Percentiles rank a stretch among this genome's conserved stretches.
Conservation (phyloP, 2,329 filamentous ascomycete genomes). For the Stemphylium vesicarium region DNA sequence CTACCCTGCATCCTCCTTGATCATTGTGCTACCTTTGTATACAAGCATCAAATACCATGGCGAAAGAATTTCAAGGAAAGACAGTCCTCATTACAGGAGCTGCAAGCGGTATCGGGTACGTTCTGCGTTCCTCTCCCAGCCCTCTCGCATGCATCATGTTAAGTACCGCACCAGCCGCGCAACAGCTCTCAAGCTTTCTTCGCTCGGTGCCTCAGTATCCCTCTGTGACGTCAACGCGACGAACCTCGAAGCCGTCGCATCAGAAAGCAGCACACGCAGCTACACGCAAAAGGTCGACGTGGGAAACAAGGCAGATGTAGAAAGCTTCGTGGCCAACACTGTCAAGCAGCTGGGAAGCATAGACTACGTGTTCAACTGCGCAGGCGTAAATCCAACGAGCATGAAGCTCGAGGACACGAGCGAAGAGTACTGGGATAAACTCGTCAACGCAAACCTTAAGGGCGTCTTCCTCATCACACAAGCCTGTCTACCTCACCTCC, state of each 20-base stretch:
- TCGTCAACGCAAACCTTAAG: conserved; percentile 55
- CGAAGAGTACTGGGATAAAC: conserved; percentile 57
- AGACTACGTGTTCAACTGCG: conserved; percentile 55
- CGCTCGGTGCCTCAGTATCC: conserved; percentile 50
- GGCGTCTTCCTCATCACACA: conserved; percentile 56
- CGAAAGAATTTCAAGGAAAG: conserved; percentile 39
- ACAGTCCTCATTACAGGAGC: conserved; percentile 41
- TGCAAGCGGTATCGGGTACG: conserved; percentile 55
- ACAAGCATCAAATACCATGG: conserved; percentile 19
- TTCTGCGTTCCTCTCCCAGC: not conserved
- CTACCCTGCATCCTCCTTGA: not conserved
- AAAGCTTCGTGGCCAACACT: conserved; percentile 49
- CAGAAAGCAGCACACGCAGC: conserved; percentile 34
- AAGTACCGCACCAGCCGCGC: conserved; percentile 42
- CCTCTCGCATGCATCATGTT: not conserved
- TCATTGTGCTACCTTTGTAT: too few relatives aligned
- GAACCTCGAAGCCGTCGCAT: conserved; percentile 51
- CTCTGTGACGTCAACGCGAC: conserved; percentile 47
- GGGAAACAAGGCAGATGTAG: conserved; percentile 51
- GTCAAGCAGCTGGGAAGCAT: conserved; percentile 46
- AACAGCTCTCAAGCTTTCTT: conserved; percentile 56
- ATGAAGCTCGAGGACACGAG: conserved; percentile 50
- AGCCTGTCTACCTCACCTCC: conserved; percentile 49
- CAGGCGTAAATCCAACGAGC: conserved; percentile 57
- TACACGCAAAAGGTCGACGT: conserved; percentile 55